Percentiles rank a stretch among this genome's conserved stretches.
Evolutionary conservation across 306 rosid genomes (phyloP).

Genomic region (Benincasa hispida): DNA sequence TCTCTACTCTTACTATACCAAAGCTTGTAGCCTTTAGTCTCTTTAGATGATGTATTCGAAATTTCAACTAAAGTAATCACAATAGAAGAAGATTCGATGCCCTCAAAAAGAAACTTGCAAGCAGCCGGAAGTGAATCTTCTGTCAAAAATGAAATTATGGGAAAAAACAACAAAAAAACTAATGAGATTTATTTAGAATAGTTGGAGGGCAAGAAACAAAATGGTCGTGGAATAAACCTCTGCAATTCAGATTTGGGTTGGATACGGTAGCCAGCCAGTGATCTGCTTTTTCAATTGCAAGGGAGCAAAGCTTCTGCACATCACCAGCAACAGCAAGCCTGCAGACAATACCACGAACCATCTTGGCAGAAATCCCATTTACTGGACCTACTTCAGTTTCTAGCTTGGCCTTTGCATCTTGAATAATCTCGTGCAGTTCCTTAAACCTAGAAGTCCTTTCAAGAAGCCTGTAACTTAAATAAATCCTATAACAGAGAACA

Average conservation of each 20-base stretch:
- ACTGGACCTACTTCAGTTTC: constrained; percentile 94
- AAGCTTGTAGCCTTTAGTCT: constrained; percentile 81
- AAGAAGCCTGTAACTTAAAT: constrained; percentile 83
- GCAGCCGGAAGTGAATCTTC: constrained; percentile 98
- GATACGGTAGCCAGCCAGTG: constrained; percentile 62
- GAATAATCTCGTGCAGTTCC: constrained; percentile 67
- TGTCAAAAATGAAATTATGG: constrained; percentile 20
- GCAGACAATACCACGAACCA: constrained; percentile 96
- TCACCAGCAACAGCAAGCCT: constrained; percentile 83
- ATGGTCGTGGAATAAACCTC: constrained; percentile 43
- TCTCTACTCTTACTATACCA: constrained; percentile 83
- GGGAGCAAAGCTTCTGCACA: constrained; percentile 81
- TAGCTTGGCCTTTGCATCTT: constrained; percentile 79
- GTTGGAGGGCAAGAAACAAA: constrained; percentile 8
- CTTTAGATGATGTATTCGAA: constrained; percentile 36
- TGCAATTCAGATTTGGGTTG: constrained; percentile 39
- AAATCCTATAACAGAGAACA: constrained; percentile 84
- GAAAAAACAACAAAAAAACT: constrained; percentile 3
- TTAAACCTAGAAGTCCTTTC: constrained; percentile 72
- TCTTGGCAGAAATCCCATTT: constrained; percentile 85
- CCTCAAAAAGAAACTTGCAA: constrained; percentile 94
- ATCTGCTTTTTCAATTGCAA: constrained; percentile 80
- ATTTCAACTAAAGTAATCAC: constrained; percentile 70
- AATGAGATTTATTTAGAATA: constrained; percentile 10
- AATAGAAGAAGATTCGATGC: constrained; percentile 58